Conservation (phyloP, 2,329 filamentous ascomycete species). For the Alternaria burnsii region DNA sequence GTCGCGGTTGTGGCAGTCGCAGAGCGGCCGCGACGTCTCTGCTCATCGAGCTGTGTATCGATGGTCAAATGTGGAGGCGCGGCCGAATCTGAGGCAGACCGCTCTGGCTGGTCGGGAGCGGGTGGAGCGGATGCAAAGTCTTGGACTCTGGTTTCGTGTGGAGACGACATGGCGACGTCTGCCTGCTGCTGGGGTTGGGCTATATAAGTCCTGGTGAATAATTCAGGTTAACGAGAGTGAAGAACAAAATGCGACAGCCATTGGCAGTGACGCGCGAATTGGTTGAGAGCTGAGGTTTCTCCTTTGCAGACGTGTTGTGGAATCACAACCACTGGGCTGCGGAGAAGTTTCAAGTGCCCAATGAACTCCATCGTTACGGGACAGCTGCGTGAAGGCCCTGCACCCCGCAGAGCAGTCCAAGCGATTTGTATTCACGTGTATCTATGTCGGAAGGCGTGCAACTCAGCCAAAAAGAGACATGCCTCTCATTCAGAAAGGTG, state of each 20-base stretch:
- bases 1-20: constrained; percentile 39
- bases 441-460: not conserved
- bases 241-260: constrained; percentile 3
- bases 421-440: not conserved
- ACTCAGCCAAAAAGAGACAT: not conserved
- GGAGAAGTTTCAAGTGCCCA: constrained; percentile 4
- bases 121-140: constrained; percentile 44
- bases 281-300: not conserved
- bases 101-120: constrained; percentile 18
- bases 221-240: constrained; percentile 1
- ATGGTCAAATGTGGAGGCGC: constrained; percentile 28
- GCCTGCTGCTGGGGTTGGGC: not conserved
- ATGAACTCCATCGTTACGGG: not conserved
- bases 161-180: constrained; percentile 35
- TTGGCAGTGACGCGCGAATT: not conserved
- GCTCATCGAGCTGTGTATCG: constrained; percentile 37
- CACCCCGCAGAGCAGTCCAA: not conserved
- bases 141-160: constrained; percentile 37
- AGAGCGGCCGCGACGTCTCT: constrained; percentile 35
- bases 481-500: too few species aligned
- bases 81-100: constrained; percentile 14
- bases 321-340: constrained; percentile 2
- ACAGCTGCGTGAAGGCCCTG: not conserved
- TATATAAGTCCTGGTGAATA: too few species aligned
- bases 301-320: constrained; percentile 4